These are phyloP conservation scores for Aspergillus transmontanensis DNA, from an alignment of 2,329 filamentous ascomycete species.

Conservation along the genomic window DNA sequence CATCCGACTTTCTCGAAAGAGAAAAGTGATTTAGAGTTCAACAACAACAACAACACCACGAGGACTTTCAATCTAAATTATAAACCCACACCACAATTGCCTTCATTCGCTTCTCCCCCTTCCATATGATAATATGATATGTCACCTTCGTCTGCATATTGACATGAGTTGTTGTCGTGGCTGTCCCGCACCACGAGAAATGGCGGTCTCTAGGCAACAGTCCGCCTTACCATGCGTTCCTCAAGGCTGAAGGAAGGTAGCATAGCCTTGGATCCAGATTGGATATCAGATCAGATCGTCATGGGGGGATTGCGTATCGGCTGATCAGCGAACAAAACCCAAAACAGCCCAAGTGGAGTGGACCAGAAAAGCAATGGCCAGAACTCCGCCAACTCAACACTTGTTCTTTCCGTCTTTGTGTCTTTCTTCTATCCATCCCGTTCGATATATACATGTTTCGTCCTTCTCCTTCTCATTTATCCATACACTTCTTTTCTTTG, in stretches of 20 bases:
- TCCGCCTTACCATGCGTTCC: neutral
- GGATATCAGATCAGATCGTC: neutral
- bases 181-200: neutral
- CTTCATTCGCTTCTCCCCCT: neutral
- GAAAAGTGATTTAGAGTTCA: neutral
- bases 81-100: neutral
- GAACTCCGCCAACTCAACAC: conserved; percentile 4
- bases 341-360: conserved; percentile 3
- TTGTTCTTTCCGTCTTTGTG: conserved; percentile 3
- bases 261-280: neutral
- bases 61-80: neutral
- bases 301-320: neutral
- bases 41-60: neutral
- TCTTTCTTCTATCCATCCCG: neutral
- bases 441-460: neutral
- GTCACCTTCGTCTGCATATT: neutral
- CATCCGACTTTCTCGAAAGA: neutral
- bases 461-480: neutral
- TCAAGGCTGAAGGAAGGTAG: neutral
- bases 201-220: neutral
- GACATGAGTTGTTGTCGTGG: neutral
- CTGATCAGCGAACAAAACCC: conserved; percentile 3
- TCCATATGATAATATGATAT: neutral
- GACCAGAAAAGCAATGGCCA: conserved; percentile 2
- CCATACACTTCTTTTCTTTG: neutral